Evolutionary conservation across 139 green algal genomes (phyloP).

Genomic region (Coccomyxa sp.): DNA sequence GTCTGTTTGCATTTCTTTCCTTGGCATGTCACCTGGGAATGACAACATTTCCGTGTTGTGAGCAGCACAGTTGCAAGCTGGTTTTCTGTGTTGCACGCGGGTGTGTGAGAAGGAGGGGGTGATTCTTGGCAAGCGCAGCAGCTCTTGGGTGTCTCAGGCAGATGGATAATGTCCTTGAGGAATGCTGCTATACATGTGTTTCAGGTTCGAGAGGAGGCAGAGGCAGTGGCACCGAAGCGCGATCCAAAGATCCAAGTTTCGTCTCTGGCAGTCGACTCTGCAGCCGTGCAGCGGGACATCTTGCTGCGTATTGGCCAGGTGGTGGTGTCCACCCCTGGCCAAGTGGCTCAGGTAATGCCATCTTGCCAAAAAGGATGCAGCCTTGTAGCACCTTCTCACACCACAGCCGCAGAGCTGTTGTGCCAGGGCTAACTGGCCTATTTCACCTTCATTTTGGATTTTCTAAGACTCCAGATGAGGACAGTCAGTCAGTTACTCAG

Average conservation of each 20-base stretch:
- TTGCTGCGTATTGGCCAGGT: slow-evolving; percentile 57
- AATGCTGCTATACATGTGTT: not conserved
- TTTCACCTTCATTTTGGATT: too few species aligned
- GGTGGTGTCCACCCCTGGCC: slow-evolving; percentile 78
- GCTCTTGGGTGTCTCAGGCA: not conserved
- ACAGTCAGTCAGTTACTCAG: too few species aligned
- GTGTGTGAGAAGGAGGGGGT: not conserved
- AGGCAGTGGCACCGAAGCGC: slow-evolving; percentile 29
- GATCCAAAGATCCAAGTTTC: slow-evolving; percentile 30
- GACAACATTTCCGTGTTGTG: not conserved
- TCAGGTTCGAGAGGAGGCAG: slow-evolving; percentile 43
- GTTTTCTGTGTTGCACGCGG: not conserved
- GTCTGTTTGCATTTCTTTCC: slow-evolving; percentile 17
- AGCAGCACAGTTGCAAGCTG: not conserved
- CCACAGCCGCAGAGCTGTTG: too few species aligned
- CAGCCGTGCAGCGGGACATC: slow-evolving; percentile 30
- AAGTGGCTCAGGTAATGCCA: slow-evolving; percentile 40
- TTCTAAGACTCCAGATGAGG: too few species aligned
- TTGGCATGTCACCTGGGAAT: not conserved
- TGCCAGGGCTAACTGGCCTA: too few species aligned
- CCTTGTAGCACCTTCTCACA: not conserved
- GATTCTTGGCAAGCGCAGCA: too few species aligned
- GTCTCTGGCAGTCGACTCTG: slow-evolving; percentile 29
- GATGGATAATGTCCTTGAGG: not conserved
- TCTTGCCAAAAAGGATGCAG: not conserved